Evolutionary conservation across 1,284 basidiomycete genomes (phyloP).

Genomic region (Tremellales sp.): DNA sequence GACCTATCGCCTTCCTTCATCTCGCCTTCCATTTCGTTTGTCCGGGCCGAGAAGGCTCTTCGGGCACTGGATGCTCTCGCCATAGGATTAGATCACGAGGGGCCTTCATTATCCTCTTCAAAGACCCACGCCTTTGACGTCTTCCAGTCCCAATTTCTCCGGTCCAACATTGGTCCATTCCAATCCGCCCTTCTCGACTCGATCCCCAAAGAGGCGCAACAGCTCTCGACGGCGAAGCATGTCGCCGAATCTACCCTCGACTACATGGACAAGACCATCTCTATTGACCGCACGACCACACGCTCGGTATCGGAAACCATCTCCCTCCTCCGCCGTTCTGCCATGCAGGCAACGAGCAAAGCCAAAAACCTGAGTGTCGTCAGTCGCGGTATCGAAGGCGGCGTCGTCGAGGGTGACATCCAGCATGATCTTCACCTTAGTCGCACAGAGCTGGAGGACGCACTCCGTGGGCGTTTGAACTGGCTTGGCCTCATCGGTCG

Average conservation of each 20-base stretch:
- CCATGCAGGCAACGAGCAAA: constrained; percentile 22
- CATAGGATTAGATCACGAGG: constrained; percentile 13
- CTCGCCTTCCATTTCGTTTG: constrained; percentile 19
- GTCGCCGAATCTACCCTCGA: constrained; percentile 19
- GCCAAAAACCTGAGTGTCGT: constrained; percentile 33
- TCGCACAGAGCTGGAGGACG: constrained; percentile 53
- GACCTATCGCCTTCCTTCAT: neutral
- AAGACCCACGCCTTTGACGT: constrained; percentile 25
- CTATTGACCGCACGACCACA: constrained; percentile 17
- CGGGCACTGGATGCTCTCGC: constrained; percentile 33
- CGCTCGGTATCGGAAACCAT: constrained; percentile 15
- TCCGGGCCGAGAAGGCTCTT: constrained; percentile 33
- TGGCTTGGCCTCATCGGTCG: constrained; percentile 63
- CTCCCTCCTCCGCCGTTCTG: constrained; percentile 9
- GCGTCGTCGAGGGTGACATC: constrained; percentile 52
- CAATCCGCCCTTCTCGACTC: constrained; percentile 17
- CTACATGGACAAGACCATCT: constrained; percentile 25
- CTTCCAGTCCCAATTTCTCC: constrained; percentile 39
- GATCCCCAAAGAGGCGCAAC: constrained; percentile 6
- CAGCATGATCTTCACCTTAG: constrained; percentile 54
- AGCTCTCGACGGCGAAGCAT: constrained; percentile 22
- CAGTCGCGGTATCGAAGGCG: constrained; percentile 32
- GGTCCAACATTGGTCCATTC: constrained; percentile 33
- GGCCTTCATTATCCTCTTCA: constrained; percentile 5
- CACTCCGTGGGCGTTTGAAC: constrained; percentile 56